phyloP scores from a whole-genome alignment of 495 filamentous ascomycete species.

The Tuber magnatum region DNA sequence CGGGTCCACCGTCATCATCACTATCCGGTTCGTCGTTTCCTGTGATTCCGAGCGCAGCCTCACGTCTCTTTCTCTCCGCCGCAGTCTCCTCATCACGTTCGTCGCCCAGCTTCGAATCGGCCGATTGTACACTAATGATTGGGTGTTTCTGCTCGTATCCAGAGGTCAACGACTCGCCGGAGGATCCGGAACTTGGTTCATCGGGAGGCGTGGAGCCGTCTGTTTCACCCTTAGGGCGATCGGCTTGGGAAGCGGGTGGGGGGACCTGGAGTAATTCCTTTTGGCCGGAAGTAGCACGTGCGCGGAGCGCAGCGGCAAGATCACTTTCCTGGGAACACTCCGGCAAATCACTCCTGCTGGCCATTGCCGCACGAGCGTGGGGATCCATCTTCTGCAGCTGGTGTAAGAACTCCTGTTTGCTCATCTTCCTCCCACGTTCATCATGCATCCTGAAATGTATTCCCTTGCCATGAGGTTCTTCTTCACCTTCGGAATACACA shows the following conservation, averaged over 20 bases:
- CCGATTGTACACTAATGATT: not conserved
- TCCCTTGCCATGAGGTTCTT: slow-evolving; percentile 45
- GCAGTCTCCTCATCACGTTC: slow-evolving; percentile 58
- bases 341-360: slow-evolving; percentile 54
- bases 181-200: slow-evolving; percentile 23
- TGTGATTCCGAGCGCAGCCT: slow-evolving; percentile 71
- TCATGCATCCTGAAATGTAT: slow-evolving; percentile 82
- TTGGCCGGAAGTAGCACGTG: slow-evolving; percentile 15
- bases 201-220: slow-evolving; percentile 10
- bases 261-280: slow-evolving; percentile 34
- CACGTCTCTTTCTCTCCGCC: slow-evolving; percentile 71
- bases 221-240: slow-evolving; percentile 24
- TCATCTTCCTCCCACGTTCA: slow-evolving; percentile 67
- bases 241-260: slow-evolving; percentile 31
- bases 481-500: slow-evolving; percentile 32
- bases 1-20: slow-evolving; percentile 41
- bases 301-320: slow-evolving; percentile 51
- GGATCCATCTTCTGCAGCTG: slow-evolving; percentile 76
- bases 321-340: slow-evolving; percentile 51
- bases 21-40: slow-evolving; percentile 44
- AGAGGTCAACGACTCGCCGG: slow-evolving; percentile 17
- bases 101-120: slow-evolving; percentile 18
- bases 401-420: slow-evolving; percentile 82
- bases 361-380: slow-evolving; percentile 60
- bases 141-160: not conserved